Percentiles rank a stretch among this genome's conserved stretches.
Evolutionary conservation across 495 filamentous ascomycete genomes (phyloP).

Genomic region (Penicillium lividum): DNA sequence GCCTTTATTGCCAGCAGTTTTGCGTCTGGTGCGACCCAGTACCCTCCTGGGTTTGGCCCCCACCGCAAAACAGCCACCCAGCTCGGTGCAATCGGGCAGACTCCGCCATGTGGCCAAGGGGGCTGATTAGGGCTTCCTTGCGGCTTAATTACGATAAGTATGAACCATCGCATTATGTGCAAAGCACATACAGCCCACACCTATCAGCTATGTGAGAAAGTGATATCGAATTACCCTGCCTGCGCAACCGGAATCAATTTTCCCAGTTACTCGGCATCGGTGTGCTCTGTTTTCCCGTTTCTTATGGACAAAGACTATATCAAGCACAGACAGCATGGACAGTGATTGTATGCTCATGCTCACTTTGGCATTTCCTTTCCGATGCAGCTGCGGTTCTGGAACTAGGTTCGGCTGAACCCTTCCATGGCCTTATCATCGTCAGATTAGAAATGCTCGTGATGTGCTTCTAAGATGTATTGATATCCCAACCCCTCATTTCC

Average conservation of each 20-base stretch:
- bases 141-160: not conserved
- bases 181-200: not conserved
- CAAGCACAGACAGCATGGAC: not conserved
- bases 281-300: constrained; percentile 1
- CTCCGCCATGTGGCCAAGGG: constrained; percentile 49
- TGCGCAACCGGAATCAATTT: constrained; percentile 6
- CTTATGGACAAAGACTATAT: not conserved
- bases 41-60: constrained; percentile 27
- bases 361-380: not conserved
- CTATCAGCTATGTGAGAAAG: constrained; percentile 5
- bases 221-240: constrained; percentile 3
- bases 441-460: not conserved
- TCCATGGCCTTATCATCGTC: not conserved
- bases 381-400: constrained; percentile 1
- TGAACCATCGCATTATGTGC: constrained; percentile 5
- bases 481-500: not conserved
- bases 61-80: constrained; percentile 36
- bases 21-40: constrained; percentile 27
- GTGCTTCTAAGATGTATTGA: not conserved
- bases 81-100: constrained; percentile 48
- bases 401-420: not conserved
- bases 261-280: not conserved
- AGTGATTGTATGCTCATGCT: not conserved
- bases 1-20: constrained; percentile 45
- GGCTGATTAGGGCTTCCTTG: constrained; percentile 34